phyloP scores from a whole-genome alignment of 2,329 filamentous ascomycete genomes.

The Macrophomina tecta region DNA sequence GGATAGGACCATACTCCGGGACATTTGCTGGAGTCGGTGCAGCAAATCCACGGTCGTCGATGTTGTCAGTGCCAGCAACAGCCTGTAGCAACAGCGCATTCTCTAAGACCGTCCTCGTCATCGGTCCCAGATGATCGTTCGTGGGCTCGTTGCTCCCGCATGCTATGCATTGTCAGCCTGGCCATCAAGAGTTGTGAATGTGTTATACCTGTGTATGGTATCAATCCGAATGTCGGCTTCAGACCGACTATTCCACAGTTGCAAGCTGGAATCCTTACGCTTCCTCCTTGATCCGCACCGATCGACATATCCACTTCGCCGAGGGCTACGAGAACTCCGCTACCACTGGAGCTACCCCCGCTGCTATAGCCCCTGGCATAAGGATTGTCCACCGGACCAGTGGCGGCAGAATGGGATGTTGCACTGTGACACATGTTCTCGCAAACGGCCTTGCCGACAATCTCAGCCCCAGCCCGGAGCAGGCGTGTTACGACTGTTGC shows the following conservation, averaged over 20 bases:
- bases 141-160: slow-evolving; percentile 56
- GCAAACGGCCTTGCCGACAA: slow-evolving; percentile 41
- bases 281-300: slow-evolving; percentile 57
- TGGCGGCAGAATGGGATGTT: slow-evolving; percentile 41
- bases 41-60: slow-evolving; percentile 51
- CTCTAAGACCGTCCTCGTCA: slow-evolving; percentile 52
- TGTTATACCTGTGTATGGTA: slow-evolving; percentile 57
- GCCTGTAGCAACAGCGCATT: slow-evolving; percentile 51
- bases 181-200: too few relatives aligned
- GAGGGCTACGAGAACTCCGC: slow-evolving; percentile 53
- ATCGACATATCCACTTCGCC: slow-evolving; percentile 54
- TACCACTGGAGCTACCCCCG: slow-evolving; percentile 58
- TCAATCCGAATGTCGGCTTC: slow-evolving; percentile 59
- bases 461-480: slow-evolving; percentile 38
- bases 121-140: slow-evolving; percentile 58
- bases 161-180: neutral
- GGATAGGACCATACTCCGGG: slow-evolving; percentile 37
- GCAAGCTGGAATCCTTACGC: slow-evolving; percentile 53
- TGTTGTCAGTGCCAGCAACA: slow-evolving; percentile 57
- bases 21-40: slow-evolving; percentile 37
- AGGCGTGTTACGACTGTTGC: slow-evolving; percentile 41
- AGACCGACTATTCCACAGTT: slow-evolving; percentile 50
- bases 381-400: slow-evolving; percentile 56
- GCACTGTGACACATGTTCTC: slow-evolving; percentile 42
- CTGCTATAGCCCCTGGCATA: slow-evolving; percentile 53